These are phyloP conservation scores for Diversispora eburnea DNA, from an alignment of 192 early-diverging fungal genomes.

Conservation along the genomic window DNA sequence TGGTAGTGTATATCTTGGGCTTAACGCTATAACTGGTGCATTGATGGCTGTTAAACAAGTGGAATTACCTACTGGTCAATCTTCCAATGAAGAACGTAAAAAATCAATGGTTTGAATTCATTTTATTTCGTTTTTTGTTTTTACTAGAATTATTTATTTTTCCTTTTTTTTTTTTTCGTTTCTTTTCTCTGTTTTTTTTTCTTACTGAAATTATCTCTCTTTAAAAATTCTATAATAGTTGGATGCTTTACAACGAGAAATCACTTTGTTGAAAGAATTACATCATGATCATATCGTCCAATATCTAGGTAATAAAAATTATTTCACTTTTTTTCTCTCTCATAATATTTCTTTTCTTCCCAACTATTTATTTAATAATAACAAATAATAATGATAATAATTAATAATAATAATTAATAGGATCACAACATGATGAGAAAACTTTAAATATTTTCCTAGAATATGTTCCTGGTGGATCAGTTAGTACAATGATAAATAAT, in stretches of 20 bases:
- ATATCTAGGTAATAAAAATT: slow-evolving; percentile 67
- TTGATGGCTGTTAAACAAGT: slow-evolving; percentile 99
- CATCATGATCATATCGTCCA: slow-evolving; percentile 94
- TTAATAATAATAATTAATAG: slow-evolving; percentile 43
- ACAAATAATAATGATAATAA: neutral
- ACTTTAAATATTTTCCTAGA: slow-evolving; percentile 92
- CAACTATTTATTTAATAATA: neutral
- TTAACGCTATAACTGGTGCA: slow-evolving; percentile 83
- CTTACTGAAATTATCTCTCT: neutral
- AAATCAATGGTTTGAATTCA: slow-evolving; percentile 55
- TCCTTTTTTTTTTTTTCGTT: neutral
- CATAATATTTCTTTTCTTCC: neutral
- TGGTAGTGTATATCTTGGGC: slow-evolving; percentile 88
- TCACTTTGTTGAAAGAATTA: slow-evolving; percentile 85
- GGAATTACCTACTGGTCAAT: slow-evolving; percentile 65
- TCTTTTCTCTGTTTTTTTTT: neutral
- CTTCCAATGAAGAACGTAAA: slow-evolving; percentile 68
- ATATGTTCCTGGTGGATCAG: slow-evolving; percentile 96
- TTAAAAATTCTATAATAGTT: slow-evolving; percentile 28
- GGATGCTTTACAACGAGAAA: slow-evolving; percentile 86
- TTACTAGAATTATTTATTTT: neutral
- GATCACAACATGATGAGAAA: slow-evolving; percentile 70
- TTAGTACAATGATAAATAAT: slow-evolving; percentile 77
- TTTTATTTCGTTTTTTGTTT: neutral
- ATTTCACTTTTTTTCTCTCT: too few relatives aligned